These are phyloP conservation scores for Sindora glabra DNA, from an alignment of 306 rosid genomes.

Conservation along the genomic window DNA sequence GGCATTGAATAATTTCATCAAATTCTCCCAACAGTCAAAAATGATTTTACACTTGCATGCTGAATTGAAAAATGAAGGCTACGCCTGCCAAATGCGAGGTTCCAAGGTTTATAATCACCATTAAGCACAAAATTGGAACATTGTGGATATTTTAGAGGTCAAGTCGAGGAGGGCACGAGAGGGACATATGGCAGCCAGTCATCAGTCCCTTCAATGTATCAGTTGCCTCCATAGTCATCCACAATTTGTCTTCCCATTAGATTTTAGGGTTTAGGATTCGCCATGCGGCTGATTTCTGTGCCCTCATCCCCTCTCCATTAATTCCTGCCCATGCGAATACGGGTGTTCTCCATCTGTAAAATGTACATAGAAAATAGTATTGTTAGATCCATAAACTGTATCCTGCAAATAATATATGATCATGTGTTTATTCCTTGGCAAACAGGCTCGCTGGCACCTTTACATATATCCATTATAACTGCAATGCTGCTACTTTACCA, in stretches of 20 bases:
- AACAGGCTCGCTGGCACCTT: not conserved
- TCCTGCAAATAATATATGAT: too few relatives aligned
- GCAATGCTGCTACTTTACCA: too few relatives aligned
- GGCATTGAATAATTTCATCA: too few relatives aligned
- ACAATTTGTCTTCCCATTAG: too few relatives aligned
- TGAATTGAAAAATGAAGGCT: too few relatives aligned
- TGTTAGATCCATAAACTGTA: too few relatives aligned
- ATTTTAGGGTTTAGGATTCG: not conserved
- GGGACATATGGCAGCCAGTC: not conserved
- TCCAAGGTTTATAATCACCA: slow-evolving; percentile 5
- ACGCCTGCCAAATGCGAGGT: not conserved
- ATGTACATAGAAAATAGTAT: too few relatives aligned
- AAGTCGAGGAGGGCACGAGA: not conserved
- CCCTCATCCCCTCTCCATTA: slow-evolving; percentile 36
- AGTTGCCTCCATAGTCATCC: too few relatives aligned
- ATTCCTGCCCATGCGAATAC: slow-evolving; percentile 29
- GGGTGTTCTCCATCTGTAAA: slow-evolving; percentile 62
- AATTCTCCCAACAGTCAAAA: not conserved
- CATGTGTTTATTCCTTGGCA: too few relatives aligned
- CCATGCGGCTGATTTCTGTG: not conserved
- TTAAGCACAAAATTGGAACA: slow-evolving; percentile 9
- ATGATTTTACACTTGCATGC: slow-evolving; percentile 24
- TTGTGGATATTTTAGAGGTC: not conserved
- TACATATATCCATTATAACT: too few relatives aligned
- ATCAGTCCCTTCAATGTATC: too few relatives aligned